Evolutionary conservation across 2,329 filamentous ascomycete species (phyloP).

Genomic region (Diaporthe batatas): DNA sequence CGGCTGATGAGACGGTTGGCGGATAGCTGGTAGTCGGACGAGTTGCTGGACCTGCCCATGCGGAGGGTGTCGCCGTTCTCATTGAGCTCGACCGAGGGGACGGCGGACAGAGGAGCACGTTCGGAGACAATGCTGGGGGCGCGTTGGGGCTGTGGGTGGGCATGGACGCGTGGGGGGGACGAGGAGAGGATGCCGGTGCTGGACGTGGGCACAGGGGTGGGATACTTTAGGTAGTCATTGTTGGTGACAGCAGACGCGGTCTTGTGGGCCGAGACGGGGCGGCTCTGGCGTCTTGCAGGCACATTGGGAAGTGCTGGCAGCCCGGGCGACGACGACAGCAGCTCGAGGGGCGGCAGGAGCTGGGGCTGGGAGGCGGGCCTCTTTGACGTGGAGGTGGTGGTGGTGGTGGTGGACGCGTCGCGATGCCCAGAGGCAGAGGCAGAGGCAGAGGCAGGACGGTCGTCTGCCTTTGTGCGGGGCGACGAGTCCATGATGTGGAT

Average conservation of each 20-base stretch:
- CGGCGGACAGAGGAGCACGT: slow-evolving; percentile 83
- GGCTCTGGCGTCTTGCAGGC: slow-evolving; percentile 76
- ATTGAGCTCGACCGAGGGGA: slow-evolving; percentile 85
- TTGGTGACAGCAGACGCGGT: slow-evolving; percentile 23
- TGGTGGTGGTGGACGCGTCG: background rate
- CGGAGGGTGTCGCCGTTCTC: slow-evolving; percentile 84
- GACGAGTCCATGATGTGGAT: slow-evolving; percentile 39
- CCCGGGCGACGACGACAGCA: slow-evolving; percentile 80
- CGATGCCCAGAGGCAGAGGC: slow-evolving; percentile 31
- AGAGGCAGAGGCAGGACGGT: slow-evolving; percentile 37
- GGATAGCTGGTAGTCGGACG: slow-evolving; percentile 94
- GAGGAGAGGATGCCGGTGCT: slow-evolving; percentile 92
- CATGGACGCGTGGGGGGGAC: slow-evolving; percentile 75
- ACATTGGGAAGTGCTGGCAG: slow-evolving; percentile 68
- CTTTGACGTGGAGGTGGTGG: slow-evolving; percentile 58
- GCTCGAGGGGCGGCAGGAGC: slow-evolving; percentile 84
- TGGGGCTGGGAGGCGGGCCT: slow-evolving; percentile 68
- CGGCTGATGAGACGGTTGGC: slow-evolving; percentile 93
- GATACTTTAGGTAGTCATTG: slow-evolving; percentile 77
- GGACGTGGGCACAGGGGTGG: slow-evolving; percentile 93
- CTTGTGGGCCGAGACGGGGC: slow-evolving; percentile 52
- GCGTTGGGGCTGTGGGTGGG: slow-evolving; percentile 68
- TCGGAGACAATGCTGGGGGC: slow-evolving; percentile 77
- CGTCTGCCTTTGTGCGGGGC: slow-evolving; percentile 34
- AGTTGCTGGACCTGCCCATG: slow-evolving; percentile 95